Conservation (phyloP, 192 early-diverging fungal species). For the Rhizophagus prolifer region DNA sequence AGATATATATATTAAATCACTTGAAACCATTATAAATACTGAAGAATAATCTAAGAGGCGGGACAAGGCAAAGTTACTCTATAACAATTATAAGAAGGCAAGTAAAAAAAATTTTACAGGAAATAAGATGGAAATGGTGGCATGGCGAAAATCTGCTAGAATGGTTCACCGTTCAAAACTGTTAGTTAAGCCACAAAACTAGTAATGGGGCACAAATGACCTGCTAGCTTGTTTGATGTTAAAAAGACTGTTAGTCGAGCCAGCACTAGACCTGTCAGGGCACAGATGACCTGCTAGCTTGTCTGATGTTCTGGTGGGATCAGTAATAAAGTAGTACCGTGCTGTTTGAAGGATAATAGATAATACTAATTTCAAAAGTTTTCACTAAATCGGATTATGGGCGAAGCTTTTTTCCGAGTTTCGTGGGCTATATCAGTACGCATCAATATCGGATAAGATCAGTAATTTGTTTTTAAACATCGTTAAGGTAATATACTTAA, state of each 20-base stretch:
- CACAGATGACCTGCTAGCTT: neutral
- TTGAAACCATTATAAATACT: too few species aligned
- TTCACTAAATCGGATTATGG: too few species aligned
- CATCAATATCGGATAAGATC: constrained; percentile 6
- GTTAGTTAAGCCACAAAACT: constrained; percentile 25
- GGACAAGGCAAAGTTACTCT: neutral
- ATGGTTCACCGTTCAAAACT: constrained; percentile 28
- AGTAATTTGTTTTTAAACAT: constrained; percentile 1
- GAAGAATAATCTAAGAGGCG: neutral
- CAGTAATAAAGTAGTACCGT: neutral
- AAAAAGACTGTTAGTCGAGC: constrained; percentile 4
- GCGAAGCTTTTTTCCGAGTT: constrained; percentile 11
- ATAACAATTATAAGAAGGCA: constrained; percentile 8
- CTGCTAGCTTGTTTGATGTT: constrained; percentile 23
- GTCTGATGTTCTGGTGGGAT: constrained; percentile 7
- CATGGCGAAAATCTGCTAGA: constrained; percentile 24
- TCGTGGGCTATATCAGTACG: constrained; percentile 11
- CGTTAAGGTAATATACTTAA: constrained; percentile 10
- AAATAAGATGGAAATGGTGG: neutral
- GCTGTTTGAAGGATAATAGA: neutral
- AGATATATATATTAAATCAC: too few species aligned
- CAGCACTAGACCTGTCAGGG: neutral
- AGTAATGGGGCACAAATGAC: constrained; percentile 29
- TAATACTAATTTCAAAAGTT: neutral
- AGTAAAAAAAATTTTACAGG: neutral